Evolutionary conservation across 352 stramenopile species (phyloP).

Genomic region (Globisporangium paroecandrum): DNA sequence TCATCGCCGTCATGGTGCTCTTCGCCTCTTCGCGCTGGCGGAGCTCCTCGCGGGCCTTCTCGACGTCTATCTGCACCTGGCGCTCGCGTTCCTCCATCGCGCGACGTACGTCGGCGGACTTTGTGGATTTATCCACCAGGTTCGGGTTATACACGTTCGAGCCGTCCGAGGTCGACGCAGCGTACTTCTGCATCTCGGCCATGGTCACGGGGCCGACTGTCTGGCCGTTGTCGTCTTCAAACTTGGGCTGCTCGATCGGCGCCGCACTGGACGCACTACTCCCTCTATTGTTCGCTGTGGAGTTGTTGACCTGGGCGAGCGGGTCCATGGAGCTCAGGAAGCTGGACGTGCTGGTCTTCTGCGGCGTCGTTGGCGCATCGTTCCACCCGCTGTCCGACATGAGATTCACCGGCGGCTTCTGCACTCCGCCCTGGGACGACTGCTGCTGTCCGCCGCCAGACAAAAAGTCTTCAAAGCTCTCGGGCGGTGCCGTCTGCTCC

Average conservation of each 20-base stretch:
- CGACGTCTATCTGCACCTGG: conserved; percentile 65
- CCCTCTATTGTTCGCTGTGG: conserved; percentile 12
- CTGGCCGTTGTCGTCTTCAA: conserved; percentile 76
- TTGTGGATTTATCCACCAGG: conserved; percentile 80
- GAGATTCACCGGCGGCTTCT: conserved; percentile 52
- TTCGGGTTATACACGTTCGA: conserved; percentile 87
- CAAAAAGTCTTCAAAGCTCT: conserved; percentile 76
- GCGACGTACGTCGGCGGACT: conserved; percentile 66
- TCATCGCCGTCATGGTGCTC: conserved; percentile 57
- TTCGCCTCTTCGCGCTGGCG: conserved; percentile 62
- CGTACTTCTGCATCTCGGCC: conserved; percentile 75
- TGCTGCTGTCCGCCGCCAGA: conserved; percentile 34
- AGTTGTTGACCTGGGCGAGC: conserved; percentile 30
- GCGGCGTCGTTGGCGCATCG: conserved; percentile 29
- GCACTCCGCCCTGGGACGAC: conserved; percentile 2
- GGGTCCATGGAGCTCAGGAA: conserved; percentile 74
- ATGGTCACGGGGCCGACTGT: conserved; percentile 80
- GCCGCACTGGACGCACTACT: conserved; percentile 2
- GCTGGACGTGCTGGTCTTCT: conserved; percentile 29
- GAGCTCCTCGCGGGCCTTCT: conserved; percentile 70
- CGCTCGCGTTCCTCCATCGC: conserved; percentile 84
- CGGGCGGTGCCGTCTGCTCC: conserved; percentile 22
- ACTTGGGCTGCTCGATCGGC: conserved; percentile 51
- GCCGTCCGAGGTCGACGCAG: conserved; percentile 62
- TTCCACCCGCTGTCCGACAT: conserved; percentile 65